Evolutionary conservation across 345 rosid species (phyloP), one percentile per base, ranked within the genome.

Genomic region (Bruguiera gymnorhiza): DNA sequence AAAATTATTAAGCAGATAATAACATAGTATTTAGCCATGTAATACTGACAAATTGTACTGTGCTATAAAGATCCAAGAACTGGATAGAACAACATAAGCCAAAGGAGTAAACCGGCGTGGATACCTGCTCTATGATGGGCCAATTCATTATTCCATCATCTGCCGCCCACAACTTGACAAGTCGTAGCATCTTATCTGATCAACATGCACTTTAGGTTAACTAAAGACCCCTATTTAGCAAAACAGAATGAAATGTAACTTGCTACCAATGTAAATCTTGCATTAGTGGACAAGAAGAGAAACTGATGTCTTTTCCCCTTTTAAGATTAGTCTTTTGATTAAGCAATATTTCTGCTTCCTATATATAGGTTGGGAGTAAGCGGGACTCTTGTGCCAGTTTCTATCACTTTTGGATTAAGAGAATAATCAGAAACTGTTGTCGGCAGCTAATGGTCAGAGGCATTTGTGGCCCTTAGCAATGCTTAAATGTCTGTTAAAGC

Each of bases 91-190:
- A 46, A 54, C 20, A 36, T 37, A 31, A 19, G 30, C 16, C 21
- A 32, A 6, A 18, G 8, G 30, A 34, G 37, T 34, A 1, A 34
- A 34, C 37, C 7, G 37, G 37, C 1, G 37, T 34, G 37, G 57
- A 21, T n/a, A 26, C 7, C 5, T 3, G 65, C 70, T 21, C 43
- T 23, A 36, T 27, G 50, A 51, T 65, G 63, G 10, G 74, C 46
- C 54, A 67, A 52, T 71, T 60, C 32, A 26, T 61, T 53, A 43
- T 60, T 66, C 71, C 79, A 66, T 69, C 36, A 5, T n/a, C 23
- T 52, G 29, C 36, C 21, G 6, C 36, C 30, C 31, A 27, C 30
- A 66, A 1, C 34, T 8, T 20, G 13, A n/a, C 27, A 30, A 23
- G 10, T 29, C 5, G 13, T 32, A 43, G 59, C 46, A 66, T 31